phyloP scores from a whole-genome alignment of 2,329 filamentous ascomycete genomes.

The Penicillium glabrum region DNA sequence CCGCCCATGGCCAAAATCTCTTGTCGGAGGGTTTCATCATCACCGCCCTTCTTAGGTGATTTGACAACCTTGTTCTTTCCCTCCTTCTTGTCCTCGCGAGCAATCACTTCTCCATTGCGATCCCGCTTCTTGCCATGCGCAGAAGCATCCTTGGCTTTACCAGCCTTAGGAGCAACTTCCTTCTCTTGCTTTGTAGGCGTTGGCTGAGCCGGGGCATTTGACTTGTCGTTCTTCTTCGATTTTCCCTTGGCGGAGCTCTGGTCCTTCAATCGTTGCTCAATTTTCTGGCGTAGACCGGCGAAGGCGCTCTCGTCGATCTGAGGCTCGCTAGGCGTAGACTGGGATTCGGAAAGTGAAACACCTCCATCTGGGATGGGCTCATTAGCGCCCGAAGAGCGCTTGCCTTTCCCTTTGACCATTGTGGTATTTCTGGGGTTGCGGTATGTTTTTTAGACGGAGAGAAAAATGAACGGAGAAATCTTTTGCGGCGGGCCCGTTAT shows the following conservation, averaged over 20 bases:
- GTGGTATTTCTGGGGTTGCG: conserved; percentile 13
- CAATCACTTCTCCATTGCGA: conserved; percentile 47
- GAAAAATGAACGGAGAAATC: conserved; percentile 28
- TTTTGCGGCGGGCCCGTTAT: conserved; percentile 26
- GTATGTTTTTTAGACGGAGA: conserved; percentile 17
- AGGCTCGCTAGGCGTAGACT: conserved; percentile 28
- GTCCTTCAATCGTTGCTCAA: conserved; percentile 41
- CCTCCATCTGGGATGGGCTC: conserved; percentile 13
- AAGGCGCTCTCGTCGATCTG: conserved; percentile 41
- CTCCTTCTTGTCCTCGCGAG: conserved; percentile 31
- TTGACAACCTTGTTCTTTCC: conserved; percentile 22
- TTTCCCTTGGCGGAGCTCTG: conserved; percentile 32
- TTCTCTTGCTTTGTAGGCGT: conserved; percentile 30
- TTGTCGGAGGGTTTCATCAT: conserved; percentile 36
- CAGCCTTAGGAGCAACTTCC: conserved; percentile 13
- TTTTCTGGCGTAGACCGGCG: conserved; percentile 42
- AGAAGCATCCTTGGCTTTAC: conserved; percentile 24
- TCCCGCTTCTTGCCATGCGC: conserved; percentile 48
- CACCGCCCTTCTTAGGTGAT: conserved; percentile 18
- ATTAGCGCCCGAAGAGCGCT: conserved; percentile 30
- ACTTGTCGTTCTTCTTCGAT: conserved; percentile 29
- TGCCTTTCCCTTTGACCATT: conserved; percentile 43
- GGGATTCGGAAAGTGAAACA: conserved; percentile 18
- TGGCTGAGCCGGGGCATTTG: conserved; percentile 18
- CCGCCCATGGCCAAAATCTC: conserved; percentile 50